phyloP scores from a whole-genome alignment of 768 basidiomycete genomes.

The Mrakia hoshinonis region DNA sequence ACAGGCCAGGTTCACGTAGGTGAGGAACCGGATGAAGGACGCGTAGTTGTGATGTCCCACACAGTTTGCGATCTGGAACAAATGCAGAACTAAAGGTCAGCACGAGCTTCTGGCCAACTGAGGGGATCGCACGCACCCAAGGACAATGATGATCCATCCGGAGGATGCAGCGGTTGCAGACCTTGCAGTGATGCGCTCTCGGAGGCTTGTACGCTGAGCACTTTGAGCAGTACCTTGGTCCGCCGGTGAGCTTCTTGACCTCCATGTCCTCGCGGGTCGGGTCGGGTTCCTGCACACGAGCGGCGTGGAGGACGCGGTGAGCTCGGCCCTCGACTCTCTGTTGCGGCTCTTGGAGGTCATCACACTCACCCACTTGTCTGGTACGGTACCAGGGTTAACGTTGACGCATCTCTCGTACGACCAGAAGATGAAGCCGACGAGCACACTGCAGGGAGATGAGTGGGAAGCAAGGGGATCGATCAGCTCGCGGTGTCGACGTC shows the following conservation, averaged over 20 bases:
- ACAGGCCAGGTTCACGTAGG: constrained; percentile 84
- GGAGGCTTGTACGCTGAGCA: constrained; percentile 81
- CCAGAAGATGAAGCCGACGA: constrained; percentile 71
- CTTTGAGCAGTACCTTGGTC: constrained; percentile 74
- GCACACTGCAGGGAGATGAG: constrained; percentile 46
- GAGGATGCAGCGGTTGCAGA: constrained; percentile 76
- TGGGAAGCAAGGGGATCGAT: not conserved
- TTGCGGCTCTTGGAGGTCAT: not conserved
- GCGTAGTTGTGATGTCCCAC: constrained; percentile 88
- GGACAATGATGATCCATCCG: constrained; percentile 63
- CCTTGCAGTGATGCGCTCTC: constrained; percentile 82
- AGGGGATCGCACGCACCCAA: no score
- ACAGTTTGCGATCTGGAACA: constrained; percentile 78
- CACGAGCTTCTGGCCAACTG: constrained; percentile 29
- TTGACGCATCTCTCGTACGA: constrained; percentile 77
- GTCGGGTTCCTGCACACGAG: constrained; percentile 59
- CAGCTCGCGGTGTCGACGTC: constrained; percentile 15
- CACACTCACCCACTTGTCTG: constrained; percentile 46
- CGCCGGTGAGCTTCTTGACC: constrained; percentile 78
- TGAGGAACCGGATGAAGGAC: constrained; percentile 69
- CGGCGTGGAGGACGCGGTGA: no score
- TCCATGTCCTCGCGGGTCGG: constrained; percentile 64
- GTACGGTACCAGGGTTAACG: constrained; percentile 79
- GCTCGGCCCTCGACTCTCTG: not conserved
- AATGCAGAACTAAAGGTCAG: not conserved